A percentile compares a stretch with the other conserved stretches of the same genome.
Conservation (phyloP, 768 basidiomycete genomes). For the Dendrothele bispora region DNA sequence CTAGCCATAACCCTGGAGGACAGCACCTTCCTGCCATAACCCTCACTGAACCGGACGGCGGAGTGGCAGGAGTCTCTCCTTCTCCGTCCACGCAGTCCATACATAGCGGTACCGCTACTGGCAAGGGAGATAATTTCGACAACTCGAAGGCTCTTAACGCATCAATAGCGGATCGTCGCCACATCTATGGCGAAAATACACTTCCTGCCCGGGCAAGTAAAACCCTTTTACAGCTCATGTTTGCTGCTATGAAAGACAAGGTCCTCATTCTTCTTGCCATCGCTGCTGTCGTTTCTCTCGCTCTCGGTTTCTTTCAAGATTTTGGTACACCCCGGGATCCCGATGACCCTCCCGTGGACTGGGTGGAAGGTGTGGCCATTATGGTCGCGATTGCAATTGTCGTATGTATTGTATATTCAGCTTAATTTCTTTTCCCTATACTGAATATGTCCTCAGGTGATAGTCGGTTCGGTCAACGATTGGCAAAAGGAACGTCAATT, state of each 20-base stretch:
- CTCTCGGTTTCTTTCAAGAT: conserved; percentile 92
- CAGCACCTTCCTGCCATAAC: conserved; percentile 35
- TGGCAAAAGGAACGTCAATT: conserved; percentile 99
- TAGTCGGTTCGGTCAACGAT: conserved; percentile 94
- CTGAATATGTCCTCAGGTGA: conserved; percentile 46
- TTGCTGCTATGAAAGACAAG: conserved; percentile 86
- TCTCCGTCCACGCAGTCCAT: not conserved
- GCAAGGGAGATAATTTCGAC: conserved; percentile 4
- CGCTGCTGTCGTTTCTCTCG: conserved; percentile 90
- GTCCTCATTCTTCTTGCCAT: conserved; percentile 90
- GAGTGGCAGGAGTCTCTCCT: not conserved
- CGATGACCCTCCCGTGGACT: conserved; percentile 78
- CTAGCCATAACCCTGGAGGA: conserved; percentile 3
- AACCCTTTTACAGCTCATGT: conserved; percentile 75
- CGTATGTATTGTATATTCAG: conserved; percentile 42
- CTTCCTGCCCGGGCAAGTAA: conserved; percentile 72
- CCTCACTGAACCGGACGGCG: conserved; percentile 29
- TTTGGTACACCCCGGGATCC: conserved; percentile 65
- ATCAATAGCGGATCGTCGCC: conserved; percentile 56
- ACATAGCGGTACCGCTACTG: conserved; percentile 27
- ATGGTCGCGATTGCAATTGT: conserved; percentile 76
- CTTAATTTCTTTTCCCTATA: not conserved
- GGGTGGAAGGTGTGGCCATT: conserved; percentile 94
- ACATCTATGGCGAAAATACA: conserved; percentile 75
- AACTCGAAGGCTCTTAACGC: conserved; percentile 35